phyloP scores from a whole-genome alignment of 2,329 filamentous ascomycete species.

The Phyllachora maydis region DNA sequence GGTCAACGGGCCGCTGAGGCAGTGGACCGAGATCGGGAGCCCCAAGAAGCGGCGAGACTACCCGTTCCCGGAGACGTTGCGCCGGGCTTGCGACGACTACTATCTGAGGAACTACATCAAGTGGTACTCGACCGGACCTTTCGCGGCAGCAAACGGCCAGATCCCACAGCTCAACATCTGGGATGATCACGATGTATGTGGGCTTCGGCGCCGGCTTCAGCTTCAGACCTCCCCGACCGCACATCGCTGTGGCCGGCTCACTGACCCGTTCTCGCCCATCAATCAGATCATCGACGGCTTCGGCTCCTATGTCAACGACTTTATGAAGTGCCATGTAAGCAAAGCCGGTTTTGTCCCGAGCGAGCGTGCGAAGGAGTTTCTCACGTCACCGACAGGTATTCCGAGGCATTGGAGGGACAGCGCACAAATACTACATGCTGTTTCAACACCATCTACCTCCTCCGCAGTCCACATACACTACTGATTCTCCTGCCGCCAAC shows the following conservation, averaged over 20 bases:
- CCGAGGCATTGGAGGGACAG: conserved; percentile 72
- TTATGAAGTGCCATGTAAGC: conserved; percentile 52
- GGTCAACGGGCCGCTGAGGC: conserved; percentile 59
- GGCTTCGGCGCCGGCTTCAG: not conserved
- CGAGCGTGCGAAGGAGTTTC: not conserved
- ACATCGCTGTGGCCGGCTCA: no score
- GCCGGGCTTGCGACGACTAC: conserved; percentile 69
- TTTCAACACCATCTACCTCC: conserved; percentile 91
- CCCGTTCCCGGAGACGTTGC: conserved; percentile 59
- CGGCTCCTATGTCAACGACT: conserved; percentile 81
- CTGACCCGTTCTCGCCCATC: no score
- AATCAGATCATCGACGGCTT: conserved; percentile 74
- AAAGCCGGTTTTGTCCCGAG: no score
- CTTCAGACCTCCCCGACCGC: not conserved
- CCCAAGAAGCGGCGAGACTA: conserved; percentile 62
- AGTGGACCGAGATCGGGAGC: conserved; percentile 70
- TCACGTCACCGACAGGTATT: conserved; percentile 41
- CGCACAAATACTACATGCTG: conserved; percentile 63
- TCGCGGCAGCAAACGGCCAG: conserved; percentile 69
- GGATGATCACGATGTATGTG: conserved; percentile 75
- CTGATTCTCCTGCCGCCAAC: conserved; percentile 22
- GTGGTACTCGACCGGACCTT: conserved; percentile 69
- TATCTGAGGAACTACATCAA: conserved; percentile 79
- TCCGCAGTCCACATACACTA: conserved; percentile 69
- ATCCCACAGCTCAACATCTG: conserved; percentile 95